Evolutionary conservation across 2,329 filamentous ascomycete species (phyloP).

Genomic region (Penicillium sp.): DNA sequence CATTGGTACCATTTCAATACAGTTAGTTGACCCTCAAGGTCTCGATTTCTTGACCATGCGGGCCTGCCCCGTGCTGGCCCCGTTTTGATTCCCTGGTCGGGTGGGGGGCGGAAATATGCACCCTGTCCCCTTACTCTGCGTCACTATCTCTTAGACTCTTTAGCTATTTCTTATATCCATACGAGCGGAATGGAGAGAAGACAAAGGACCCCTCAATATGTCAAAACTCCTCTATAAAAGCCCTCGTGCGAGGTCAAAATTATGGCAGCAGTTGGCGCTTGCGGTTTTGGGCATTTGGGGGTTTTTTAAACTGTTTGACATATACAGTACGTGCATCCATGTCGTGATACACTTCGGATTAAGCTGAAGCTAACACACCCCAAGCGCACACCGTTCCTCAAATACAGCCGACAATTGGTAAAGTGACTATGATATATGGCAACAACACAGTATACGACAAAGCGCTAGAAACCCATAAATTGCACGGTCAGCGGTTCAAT

Average conservation of each 20-base stretch:
- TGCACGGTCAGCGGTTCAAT: slow-evolving; percentile 34
- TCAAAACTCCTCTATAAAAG: not conserved
- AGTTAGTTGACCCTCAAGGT: not conserved
- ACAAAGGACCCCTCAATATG: not conserved
- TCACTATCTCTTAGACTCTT: not conserved
- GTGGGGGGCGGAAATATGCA: not conserved
- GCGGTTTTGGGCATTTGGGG: not conserved
- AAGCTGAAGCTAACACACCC: not conserved
- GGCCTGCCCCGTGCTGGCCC: not conserved
- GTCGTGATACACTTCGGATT: not conserved
- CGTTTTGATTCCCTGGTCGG: not conserved
- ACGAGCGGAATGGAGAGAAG: not conserved
- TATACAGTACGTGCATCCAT: not conserved
- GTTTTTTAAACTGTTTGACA: not conserved
- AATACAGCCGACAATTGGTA: slow-evolving; percentile 22
- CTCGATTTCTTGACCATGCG: not conserved
- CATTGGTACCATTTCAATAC: not conserved
- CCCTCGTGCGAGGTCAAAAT: not conserved
- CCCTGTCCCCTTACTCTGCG: not conserved
- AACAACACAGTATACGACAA: slow-evolving; percentile 34
- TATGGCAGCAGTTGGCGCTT: not conserved
- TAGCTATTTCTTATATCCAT: not conserved
- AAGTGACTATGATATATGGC: slow-evolving; percentile 38
- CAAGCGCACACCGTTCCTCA: not conserved
- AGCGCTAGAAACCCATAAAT: slow-evolving; percentile 36